Evolutionary conservation across 2,329 filamentous ascomycete genomes (phyloP).

Genomic region (Dothiorella sarmentorum): DNA sequence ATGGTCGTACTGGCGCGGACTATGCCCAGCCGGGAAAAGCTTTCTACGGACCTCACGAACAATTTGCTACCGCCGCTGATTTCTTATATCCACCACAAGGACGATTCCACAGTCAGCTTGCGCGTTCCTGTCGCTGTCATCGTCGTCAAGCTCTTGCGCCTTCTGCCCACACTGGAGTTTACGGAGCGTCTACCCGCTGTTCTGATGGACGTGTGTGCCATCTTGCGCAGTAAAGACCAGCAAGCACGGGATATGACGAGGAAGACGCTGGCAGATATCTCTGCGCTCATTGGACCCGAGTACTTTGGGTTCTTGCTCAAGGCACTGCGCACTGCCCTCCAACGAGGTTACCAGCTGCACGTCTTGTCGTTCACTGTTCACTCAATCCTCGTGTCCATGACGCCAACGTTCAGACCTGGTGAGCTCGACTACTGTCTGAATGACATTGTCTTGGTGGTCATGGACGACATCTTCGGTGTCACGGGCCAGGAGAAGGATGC

Average conservation of each 20-base stretch:
- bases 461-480: slow-evolving; percentile 95
- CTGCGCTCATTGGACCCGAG: slow-evolving; percentile 71
- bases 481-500: slow-evolving; percentile 96
- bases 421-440: slow-evolving; percentile 85
- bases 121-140: slow-evolving; percentile 88
- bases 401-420: slow-evolving; percentile 71
- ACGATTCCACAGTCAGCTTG: slow-evolving; percentile 89
- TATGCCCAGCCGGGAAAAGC: slow-evolving; percentile 63
- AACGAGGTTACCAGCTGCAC: slow-evolving; percentile 86
- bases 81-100: slow-evolving; percentile 88
- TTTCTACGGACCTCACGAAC: slow-evolving; percentile 67
- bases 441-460: slow-evolving; percentile 76
- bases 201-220: slow-evolving; percentile 87
- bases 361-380: slow-evolving; percentile 94
- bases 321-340: slow-evolving; percentile 78
- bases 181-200: slow-evolving; percentile 74
- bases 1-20: slow-evolving; percentile 55
- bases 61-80: slow-evolving; percentile 75
- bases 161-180: slow-evolving; percentile 72
- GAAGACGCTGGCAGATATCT: slow-evolving; percentile 81
- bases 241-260: slow-evolving; percentile 89
- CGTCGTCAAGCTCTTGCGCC: slow-evolving; percentile 78
- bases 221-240: slow-evolving; percentile 81
- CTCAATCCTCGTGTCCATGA: slow-evolving; percentile 74
- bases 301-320: slow-evolving; percentile 93